Base-by-base conservation (phyloP, 768 basidiomycete species). In the Hygrophoropsis aurantiaca region DNA sequence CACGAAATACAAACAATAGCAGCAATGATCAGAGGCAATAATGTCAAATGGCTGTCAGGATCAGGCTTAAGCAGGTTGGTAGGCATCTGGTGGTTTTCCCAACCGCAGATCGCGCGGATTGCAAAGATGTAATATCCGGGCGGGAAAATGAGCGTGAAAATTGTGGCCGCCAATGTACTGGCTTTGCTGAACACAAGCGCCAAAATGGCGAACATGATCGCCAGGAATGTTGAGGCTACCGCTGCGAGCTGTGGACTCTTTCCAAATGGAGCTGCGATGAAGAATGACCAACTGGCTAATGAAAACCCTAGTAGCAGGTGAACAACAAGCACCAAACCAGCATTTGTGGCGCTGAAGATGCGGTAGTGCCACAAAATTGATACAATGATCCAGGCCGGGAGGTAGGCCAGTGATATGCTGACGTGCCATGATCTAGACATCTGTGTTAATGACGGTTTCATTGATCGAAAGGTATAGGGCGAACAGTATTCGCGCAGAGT, bases 51-150 rank as follows among this genome's bases (percentile, higher is more conserved):
- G 45, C 68, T 66, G 54, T 85, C 83, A 2, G 87, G 87, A 61
- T 88, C 85, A 0, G 73, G 70, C 26, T 76, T 68, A 20, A 84
- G 46, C 7, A 76, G 61, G 54, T 84, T 74, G 0, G 85, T 80
- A 2, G 79, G 62, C 24, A 78, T 64, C 46, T 74, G 69, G 44
- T 81, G 69, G 43, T 75, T 77, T 65, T 91, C 87, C 55, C 76
- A 90, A 11, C 84, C 85, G 44, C 78, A 75, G 1, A 90, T 77
- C 1, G 80, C 79, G 37, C 84, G 77, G 8, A 82, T 78, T 6
- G 80, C 80, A 55, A 89, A 90, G 18, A 87, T 74, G 54, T 86
- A 90, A 63, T 82, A 90, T 10, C 79, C 77, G 2, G 89, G 86
- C 0, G 89, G 89, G 57, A 90, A 89, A 19, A 90, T 55, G 39